Evolutionary conservation across 2,329 filamentous ascomycete species (phyloP).

Genomic region (Ophiostoma sp.): DNA sequence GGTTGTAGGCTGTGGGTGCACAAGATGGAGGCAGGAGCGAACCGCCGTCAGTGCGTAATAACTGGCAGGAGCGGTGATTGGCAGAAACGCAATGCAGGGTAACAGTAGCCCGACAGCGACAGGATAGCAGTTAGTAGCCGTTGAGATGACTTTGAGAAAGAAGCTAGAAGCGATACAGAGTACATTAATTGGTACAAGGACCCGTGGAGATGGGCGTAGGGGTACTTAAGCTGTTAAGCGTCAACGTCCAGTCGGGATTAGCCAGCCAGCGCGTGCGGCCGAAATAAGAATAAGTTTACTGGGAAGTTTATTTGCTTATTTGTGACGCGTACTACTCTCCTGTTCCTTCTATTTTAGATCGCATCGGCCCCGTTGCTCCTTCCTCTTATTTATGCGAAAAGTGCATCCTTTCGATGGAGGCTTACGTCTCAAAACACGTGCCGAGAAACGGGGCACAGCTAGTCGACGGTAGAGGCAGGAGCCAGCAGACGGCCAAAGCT

Average conservation of each 20-base stretch:
- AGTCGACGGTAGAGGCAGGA: neutral
- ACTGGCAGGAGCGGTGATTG: neutral
- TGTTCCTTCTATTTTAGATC: conserved; percentile 5
- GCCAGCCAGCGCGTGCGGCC: neutral
- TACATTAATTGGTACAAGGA: neutral
- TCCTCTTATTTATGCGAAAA: neutral
- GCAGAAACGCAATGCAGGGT: neutral
- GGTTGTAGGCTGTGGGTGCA: neutral
- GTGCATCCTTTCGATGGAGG: neutral
- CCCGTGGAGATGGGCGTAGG: conserved; percentile 3
- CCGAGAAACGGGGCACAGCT: neutral
- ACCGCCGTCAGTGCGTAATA: neutral
- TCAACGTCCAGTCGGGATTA: neutral
- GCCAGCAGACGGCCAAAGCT: neutral
- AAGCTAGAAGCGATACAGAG: neutral
- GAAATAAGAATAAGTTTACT: neutral
- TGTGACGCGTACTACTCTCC: neutral
- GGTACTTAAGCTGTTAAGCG: neutral
- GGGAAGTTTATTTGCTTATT: neutral
- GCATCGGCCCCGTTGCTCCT: neutral
- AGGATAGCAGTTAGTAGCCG: neutral
- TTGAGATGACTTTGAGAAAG: neutral
- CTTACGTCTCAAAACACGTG: conserved; percentile 5
- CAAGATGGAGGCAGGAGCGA: neutral
- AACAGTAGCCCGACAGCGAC: neutral